Percentiles rank a stretch among this genome's conserved stretches.
Conservation (phyloP, 140 eudicot species). For the Flaveria floridana region DNA sequence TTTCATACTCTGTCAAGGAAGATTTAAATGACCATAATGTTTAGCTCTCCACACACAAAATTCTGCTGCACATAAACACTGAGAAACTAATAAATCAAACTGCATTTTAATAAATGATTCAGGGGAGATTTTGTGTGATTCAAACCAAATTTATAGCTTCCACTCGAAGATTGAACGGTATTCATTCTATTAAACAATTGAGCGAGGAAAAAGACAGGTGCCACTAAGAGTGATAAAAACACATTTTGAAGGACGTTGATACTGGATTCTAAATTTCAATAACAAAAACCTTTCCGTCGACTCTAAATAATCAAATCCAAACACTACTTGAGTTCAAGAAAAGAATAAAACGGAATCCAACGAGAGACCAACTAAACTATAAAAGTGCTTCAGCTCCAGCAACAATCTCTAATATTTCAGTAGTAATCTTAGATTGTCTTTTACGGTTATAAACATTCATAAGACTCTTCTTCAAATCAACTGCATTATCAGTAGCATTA, state of each 20-base stretch:
- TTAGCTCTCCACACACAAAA: constrained; percentile 10
- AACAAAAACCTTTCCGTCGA: neutral
- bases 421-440: constrained; percentile 66
- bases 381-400: constrained; percentile 62
- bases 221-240: neutral
- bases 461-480: constrained; percentile 57
- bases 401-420: constrained; percentile 66
- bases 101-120: neutral
- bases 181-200: neutral
- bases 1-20: neutral
- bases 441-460: constrained; percentile 51
- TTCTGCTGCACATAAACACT: constrained; percentile 7
- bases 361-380: constrained; percentile 23
- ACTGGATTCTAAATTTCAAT: neutral
- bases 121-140: neutral
- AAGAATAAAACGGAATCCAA: constrained; percentile 22
- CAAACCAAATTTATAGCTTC: neutral
- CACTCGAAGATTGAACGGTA: neutral
- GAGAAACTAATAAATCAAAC: neutral
- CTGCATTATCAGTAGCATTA: constrained; percentile 79
- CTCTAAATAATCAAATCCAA: constrained; percentile 5
- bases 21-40: neutral
- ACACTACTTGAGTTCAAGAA: constrained; percentile 10
- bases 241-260: neutral
- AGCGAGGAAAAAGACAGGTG: neutral